Evolutionary conservation across 2,329 filamentous ascomycete species (phyloP).

Genomic region (Paracoccidioides brasiliensis): DNA sequence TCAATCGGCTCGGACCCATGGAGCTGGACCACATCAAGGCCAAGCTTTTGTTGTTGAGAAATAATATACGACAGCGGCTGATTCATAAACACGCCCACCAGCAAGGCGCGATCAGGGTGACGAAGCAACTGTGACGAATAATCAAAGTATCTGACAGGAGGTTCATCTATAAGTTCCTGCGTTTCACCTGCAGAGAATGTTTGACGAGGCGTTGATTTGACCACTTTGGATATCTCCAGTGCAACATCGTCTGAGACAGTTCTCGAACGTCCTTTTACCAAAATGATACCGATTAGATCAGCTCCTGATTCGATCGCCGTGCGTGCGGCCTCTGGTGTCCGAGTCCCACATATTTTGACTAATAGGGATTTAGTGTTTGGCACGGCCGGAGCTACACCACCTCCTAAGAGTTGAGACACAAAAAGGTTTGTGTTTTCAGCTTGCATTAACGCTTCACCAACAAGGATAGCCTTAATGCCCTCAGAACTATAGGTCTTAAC

Average conservation of each 20-base stretch:
- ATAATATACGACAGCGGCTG: slow-evolving; percentile 76
- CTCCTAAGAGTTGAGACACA: slow-evolving; percentile 68
- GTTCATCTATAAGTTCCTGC: slow-evolving; percentile 13
- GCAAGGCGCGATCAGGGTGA: slow-evolving; percentile 50
- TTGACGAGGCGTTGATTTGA: slow-evolving; percentile 43
- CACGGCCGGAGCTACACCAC: slow-evolving; percentile 19
- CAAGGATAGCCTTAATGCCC: slow-evolving; percentile 82
- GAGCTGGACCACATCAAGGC: slow-evolving; percentile 79
- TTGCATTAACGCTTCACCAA: slow-evolving; percentile 92
- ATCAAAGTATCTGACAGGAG: slow-evolving; percentile 55
- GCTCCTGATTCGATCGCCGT: slow-evolving; percentile 75
- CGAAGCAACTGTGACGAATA: slow-evolving; percentile 37
- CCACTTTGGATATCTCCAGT: slow-evolving; percentile 61
- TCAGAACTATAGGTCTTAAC: slow-evolving; percentile 78
- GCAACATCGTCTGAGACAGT: slow-evolving; percentile 69
- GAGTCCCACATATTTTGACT: slow-evolving; percentile 92
- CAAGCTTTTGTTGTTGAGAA: slow-evolving; percentile 59
- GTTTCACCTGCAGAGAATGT: slow-evolving; percentile 4
- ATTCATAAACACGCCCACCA: slow-evolving; percentile 91
- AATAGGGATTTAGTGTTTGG: slow-evolving; percentile 29
- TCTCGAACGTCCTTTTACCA: slow-evolving; percentile 69
- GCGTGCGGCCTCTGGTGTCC: slow-evolving; percentile 65
- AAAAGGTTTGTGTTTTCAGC: slow-evolving; percentile 71
- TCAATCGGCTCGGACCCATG: slow-evolving; percentile 87
- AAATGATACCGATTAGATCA: slow-evolving; percentile 84